A percentile compares a stretch with the other conserved stretches of the same genome.
Evolutionary conservation across 805 yeast species (phyloP).

Genomic region (Pichia scutulata): DNA sequence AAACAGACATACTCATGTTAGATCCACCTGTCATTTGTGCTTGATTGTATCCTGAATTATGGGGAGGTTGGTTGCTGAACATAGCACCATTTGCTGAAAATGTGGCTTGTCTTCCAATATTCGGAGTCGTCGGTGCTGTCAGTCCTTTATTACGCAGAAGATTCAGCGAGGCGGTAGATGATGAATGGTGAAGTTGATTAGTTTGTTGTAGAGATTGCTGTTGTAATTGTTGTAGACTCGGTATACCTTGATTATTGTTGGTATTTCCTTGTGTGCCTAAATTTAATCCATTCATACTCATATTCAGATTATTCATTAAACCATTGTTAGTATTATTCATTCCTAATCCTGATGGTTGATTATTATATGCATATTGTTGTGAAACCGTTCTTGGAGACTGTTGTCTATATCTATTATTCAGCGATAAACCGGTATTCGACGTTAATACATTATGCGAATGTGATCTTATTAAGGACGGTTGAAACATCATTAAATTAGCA

Average conservation of each 20-base stretch:
- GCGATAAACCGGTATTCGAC: constrained; percentile 18
- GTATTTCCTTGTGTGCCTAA: neutral
- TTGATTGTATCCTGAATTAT: constrained; percentile 15
- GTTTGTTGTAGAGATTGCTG: constrained; percentile 16
- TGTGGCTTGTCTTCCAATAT: constrained; percentile 13
- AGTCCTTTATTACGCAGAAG: constrained; percentile 21
- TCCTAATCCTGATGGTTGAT: constrained; percentile 12
- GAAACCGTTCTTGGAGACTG: constrained; percentile 28
- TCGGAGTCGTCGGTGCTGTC: constrained; percentile 17
- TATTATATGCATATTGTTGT: constrained; percentile 6
- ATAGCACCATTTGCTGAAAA: constrained; percentile 5
- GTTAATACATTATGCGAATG: constrained; percentile 27
- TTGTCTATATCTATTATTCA: constrained; percentile 28
- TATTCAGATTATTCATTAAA: neutral
- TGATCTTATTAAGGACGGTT: constrained; percentile 28
- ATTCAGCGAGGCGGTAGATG: constrained; percentile 26
- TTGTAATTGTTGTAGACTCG: constrained; percentile 12
- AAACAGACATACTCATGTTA: constrained; percentile 10
- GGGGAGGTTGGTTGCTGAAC: neutral
- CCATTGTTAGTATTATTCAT: neutral
- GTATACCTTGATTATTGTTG: neutral
- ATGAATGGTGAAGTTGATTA: constrained; percentile 21
- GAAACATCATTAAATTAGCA: constrained; percentile 10
- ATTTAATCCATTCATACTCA: neutral
- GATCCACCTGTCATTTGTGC: constrained; percentile 26